Evolutionary conservation across 345 rosid species (phyloP).

Genomic region (Anastatica hierochuntica): DNA sequence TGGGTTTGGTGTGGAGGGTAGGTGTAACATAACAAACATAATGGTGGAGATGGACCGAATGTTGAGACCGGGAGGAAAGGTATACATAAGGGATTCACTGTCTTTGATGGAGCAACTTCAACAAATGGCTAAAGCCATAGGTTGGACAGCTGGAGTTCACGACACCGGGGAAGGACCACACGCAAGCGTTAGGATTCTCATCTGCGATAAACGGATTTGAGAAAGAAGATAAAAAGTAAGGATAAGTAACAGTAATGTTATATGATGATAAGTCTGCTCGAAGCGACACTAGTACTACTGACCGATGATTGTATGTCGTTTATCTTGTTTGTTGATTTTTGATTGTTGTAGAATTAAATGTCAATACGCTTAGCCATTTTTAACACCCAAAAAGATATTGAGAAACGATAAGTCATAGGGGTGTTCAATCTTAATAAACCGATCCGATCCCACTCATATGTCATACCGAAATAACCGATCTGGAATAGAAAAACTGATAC

Average conservation of each 20-base stretch:
- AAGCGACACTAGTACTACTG: slow-evolving; percentile 9
- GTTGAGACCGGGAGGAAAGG: slow-evolving; percentile 42
- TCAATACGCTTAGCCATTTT: neutral
- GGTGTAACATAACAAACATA: slow-evolving; percentile 44
- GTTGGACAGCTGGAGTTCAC: slow-evolving; percentile 39
- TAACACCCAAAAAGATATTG: too few relatives aligned
- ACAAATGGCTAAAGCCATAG: slow-evolving; percentile 37
- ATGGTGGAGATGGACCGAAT: slow-evolving; percentile 69
- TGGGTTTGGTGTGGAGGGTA: slow-evolving; percentile 12
- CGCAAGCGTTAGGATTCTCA: slow-evolving; percentile 51
- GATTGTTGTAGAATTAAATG: slow-evolving; percentile 18
- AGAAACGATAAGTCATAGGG: too few relatives aligned
- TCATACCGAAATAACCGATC: too few relatives aligned
- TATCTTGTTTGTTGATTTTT: slow-evolving; percentile 16
- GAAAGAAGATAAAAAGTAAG: neutral
- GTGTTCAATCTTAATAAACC: too few relatives aligned
- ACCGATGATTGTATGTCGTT: slow-evolving; percentile 2
- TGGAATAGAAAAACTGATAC: too few relatives aligned
- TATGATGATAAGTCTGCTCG: slow-evolving; percentile 18
- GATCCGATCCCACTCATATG: too few relatives aligned
- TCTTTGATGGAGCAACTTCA: slow-evolving; percentile 40
- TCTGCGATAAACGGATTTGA: slow-evolving; percentile 42
- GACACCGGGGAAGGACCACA: slow-evolving; percentile 54
- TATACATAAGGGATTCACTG: slow-evolving; percentile 42
- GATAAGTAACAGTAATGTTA: too few relatives aligned